A percentile compares a stretch with the other conserved stretches of the same genome.
Conservation (phyloP, 306 rosid species). For the Dryas octopetala region DNA sequence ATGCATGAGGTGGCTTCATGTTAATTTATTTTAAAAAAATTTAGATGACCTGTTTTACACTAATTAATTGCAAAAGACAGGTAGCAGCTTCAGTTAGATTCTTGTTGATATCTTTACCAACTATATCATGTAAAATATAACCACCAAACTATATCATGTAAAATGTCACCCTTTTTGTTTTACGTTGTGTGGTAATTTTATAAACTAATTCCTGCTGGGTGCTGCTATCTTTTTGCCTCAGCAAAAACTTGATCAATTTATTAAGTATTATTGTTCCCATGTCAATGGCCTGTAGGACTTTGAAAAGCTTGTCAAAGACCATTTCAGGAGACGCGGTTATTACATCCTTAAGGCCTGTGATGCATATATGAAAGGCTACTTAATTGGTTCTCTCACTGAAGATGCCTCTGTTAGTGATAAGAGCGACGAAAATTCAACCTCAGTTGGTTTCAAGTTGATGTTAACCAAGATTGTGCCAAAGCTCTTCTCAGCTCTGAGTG, state of each 20-base stretch:
- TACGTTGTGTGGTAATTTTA: not conserved
- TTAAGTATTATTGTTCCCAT: constrained; percentile 15
- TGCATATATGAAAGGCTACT: constrained; percentile 84
- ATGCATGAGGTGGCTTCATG: not conserved
- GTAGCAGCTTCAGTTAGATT: not conserved
- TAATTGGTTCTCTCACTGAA: constrained; percentile 73
- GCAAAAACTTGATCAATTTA: constrained; percentile 16
- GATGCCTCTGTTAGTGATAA: constrained; percentile 63
- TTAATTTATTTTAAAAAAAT: too few species aligned
- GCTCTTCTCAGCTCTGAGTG: constrained; percentile 65
- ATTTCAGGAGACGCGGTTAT: constrained; percentile 82
- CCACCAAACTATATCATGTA: not conserved
- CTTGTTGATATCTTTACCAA: not conserved
- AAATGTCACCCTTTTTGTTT: not conserved
- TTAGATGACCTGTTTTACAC: too few species aligned
- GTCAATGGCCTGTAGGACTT: constrained; percentile 62
- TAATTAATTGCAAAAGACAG: too few species aligned
- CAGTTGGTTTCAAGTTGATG: constrained; percentile 96
- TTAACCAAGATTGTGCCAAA: constrained; percentile 80
- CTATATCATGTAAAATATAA: not conserved
- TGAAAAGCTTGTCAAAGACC: constrained; percentile 72
- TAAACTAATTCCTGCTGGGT: not conserved
- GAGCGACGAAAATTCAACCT: constrained; percentile 68
- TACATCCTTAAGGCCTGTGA: constrained; percentile 94
- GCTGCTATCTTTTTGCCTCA: not conserved